Conservation (phyloP, 192 early-diverging fungal species). For the Entomortierella beljakovae region DNA sequence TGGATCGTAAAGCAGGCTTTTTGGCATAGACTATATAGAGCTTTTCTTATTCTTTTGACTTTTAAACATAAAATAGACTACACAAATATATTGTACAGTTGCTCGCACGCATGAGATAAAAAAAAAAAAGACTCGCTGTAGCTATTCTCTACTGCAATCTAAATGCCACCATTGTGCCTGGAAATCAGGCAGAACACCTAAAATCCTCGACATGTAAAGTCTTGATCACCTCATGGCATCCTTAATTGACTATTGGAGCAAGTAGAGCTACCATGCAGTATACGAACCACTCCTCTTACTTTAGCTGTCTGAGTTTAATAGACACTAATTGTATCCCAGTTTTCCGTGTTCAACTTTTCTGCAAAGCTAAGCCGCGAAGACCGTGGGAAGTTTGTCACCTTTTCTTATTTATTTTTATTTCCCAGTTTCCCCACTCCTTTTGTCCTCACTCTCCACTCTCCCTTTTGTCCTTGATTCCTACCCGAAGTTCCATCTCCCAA, state of each 20-base stretch:
- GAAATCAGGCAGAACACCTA: no score
- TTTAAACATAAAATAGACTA: conserved; percentile 4
- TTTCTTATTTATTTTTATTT: not conserved
- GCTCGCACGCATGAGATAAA: no score
- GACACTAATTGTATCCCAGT: no score
- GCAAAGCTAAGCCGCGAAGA: not conserved
- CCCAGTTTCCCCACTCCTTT: not conserved
- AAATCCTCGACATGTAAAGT: no score
- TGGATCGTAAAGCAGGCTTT: conserved; percentile 35
- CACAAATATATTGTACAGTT: not conserved
- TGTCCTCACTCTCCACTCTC: not conserved
- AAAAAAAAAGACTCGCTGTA: not conserved
- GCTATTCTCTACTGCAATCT: not conserved
- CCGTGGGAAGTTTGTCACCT: conserved; percentile 16
- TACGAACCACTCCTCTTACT: no score
- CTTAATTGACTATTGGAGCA: no score
- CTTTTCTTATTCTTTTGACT: not conserved
- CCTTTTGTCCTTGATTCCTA: conserved; percentile 1
- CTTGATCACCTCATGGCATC: no score
- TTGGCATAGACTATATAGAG: conserved; percentile 11
- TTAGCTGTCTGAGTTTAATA: no score
- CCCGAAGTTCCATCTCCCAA: not conserved
- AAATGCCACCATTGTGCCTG: not conserved
- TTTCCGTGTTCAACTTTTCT: no score
- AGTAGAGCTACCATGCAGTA: no score